A percentile compares a stretch with the other conserved stretches of the same genome.
These are phyloP conservation scores for Yamadazyma sp. DNA, from an alignment of 805 yeast species.

Conservation along the genomic window DNA sequence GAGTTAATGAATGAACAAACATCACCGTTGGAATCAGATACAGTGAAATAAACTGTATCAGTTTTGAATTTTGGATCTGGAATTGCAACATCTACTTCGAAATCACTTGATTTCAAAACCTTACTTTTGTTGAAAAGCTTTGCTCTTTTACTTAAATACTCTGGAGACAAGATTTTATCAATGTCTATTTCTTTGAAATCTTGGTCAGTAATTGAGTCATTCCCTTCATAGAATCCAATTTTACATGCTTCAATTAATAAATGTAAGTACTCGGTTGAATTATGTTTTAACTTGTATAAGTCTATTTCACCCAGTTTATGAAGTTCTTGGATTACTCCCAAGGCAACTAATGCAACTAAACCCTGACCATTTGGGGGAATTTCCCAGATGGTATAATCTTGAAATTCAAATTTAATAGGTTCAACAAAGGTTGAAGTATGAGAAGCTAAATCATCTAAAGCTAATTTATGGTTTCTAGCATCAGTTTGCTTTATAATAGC, in stretches of 20 bases:
- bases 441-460: slow-evolving; percentile 49
- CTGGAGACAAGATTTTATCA: slow-evolving; percentile 42
- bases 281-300: slow-evolving; percentile 49
- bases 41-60: slow-evolving; percentile 71
- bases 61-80: slow-evolving; percentile 58
- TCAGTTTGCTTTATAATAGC: slow-evolving; percentile 55
- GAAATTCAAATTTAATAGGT: slow-evolving; percentile 54
- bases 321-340: slow-evolving; percentile 62
- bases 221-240: slow-evolving; percentile 71
- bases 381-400: slow-evolving; percentile 64
- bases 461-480: slow-evolving; percentile 54
- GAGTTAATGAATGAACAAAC: slow-evolving; percentile 82
- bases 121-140: slow-evolving; percentile 39
- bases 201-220: slow-evolving; percentile 67
- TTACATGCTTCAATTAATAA: slow-evolving; percentile 68
- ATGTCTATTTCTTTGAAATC: slow-evolving; percentile 38
- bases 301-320: slow-evolving; percentile 42
- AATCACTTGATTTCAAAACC: slow-evolving; percentile 39
- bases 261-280: slow-evolving; percentile 70
- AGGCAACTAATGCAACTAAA: slow-evolving; percentile 65
- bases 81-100: slow-evolving; percentile 47
- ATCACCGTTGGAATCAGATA: slow-evolving; percentile 64
- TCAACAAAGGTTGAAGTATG: slow-evolving; percentile 65
- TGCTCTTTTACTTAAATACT: slow-evolving; percentile 51
- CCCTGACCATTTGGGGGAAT: slow-evolving; percentile 88